Conservation (phyloP, 257 asterid species). For the Lithospermum erythrorhizon region DNA sequence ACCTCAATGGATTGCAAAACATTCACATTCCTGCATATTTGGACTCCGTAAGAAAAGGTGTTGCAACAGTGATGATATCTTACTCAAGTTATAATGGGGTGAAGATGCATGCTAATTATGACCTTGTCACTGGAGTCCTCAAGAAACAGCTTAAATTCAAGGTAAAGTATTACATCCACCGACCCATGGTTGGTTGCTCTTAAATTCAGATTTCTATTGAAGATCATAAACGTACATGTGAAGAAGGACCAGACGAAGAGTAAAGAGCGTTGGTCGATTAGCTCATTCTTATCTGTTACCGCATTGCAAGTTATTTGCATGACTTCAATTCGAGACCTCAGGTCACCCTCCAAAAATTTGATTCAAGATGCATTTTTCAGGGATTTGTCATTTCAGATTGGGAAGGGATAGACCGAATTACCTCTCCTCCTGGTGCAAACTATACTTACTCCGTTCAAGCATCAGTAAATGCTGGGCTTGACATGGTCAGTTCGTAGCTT, state of each 20-base stretch:
- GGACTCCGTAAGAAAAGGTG: conserved; percentile 26
- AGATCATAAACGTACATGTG: no score
- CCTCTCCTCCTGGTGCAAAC: conserved; percentile 41
- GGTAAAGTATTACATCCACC: background rate
- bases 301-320: background rate
- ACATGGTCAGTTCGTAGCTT: conserved; percentile 36
- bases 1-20: conserved; percentile 16
- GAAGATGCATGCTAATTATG: conserved; percentile 30
- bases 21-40: conserved; percentile 31
- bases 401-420: conserved; percentile 57
- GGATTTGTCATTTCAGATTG: conserved; percentile 71
- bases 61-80: conserved; percentile 27
- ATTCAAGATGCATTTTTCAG: conserved; percentile 24
- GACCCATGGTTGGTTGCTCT: no score
- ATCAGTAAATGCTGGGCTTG: conserved; percentile 54
- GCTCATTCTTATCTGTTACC: no score
- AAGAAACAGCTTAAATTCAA: conserved; percentile 28
- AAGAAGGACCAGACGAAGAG: no score
- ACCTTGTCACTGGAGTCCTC: conserved; percentile 22
- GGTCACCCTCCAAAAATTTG: background rate
- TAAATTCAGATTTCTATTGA: no score
- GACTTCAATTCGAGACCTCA: no score
- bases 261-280: no score
- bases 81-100: conserved; percentile 30
- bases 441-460: conserved; percentile 49